These are phyloP conservation scores for Cicer cuneatum DNA, from an alignment of 306 rosid genomes.

Conservation along the genomic window DNA sequence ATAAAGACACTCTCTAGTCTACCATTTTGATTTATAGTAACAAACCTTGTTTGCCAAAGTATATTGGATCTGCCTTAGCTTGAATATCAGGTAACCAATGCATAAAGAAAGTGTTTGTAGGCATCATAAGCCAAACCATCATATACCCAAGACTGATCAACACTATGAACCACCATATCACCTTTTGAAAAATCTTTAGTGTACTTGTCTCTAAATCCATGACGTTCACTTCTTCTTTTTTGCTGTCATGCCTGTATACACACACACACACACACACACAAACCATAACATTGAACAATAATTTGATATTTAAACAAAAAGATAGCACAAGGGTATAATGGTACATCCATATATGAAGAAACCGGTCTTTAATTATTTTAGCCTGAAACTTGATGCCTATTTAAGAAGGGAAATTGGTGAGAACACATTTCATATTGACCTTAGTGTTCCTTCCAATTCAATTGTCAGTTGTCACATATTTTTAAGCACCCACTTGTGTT, in stretches of 20 bases:
- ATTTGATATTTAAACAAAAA: not conserved
- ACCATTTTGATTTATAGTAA: not conserved
- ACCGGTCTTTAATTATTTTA: not conserved
- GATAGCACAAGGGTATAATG: not conserved
- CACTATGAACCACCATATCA: constrained; percentile 47
- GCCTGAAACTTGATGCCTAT: not conserved
- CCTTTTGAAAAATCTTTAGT: constrained; percentile 42
- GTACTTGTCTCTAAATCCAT: constrained; percentile 38
- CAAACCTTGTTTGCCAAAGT: constrained; percentile 60
- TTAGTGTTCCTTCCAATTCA: not conserved
- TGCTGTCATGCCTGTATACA: not conserved
- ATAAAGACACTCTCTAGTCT: not conserved
- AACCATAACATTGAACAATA: not conserved
- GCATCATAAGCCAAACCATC: constrained; percentile 60
- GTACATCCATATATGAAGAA: not conserved
- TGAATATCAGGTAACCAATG: constrained; percentile 52
- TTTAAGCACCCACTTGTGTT: not conserved
- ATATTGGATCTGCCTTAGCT: constrained; percentile 56
- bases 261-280: not conserved
- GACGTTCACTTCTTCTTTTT: not conserved
- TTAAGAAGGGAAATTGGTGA: not conserved
- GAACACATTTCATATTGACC: not conserved
- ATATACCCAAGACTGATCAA: constrained; percentile 53
- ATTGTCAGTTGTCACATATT: constrained; percentile 13
- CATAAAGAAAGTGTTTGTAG: constrained; percentile 53